Conservation (phyloP, 1,139 yeast species). For the Kurtzmaniella quercitrusa region DNA sequence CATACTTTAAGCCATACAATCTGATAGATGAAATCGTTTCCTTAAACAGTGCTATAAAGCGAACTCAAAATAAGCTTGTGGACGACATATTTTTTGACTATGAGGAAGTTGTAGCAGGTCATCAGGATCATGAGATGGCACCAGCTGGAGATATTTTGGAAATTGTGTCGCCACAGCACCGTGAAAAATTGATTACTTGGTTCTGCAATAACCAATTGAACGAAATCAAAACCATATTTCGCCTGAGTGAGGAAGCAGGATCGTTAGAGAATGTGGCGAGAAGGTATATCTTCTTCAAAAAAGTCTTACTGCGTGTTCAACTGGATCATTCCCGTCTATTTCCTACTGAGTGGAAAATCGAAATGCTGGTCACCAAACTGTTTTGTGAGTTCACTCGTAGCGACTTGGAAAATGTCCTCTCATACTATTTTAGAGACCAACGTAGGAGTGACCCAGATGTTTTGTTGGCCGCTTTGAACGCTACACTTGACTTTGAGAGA, state of each 20-base stretch:
- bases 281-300: slow-evolving; percentile 76
- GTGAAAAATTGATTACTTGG: slow-evolving; percentile 67
- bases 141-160: slow-evolving; percentile 76
- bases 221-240: slow-evolving; percentile 74
- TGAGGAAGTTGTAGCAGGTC: slow-evolving; percentile 33
- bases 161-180: slow-evolving; percentile 56
- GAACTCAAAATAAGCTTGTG: slow-evolving; percentile 60
- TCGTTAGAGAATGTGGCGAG: slow-evolving; percentile 81
- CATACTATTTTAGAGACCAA: slow-evolving; percentile 21
- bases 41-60: slow-evolving; percentile 58
- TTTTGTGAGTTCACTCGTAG: slow-evolving; percentile 70
- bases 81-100: slow-evolving; percentile 77
- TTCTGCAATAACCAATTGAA: slow-evolving; percentile 65
- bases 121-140: slow-evolving; percentile 27
- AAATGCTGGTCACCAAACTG: slow-evolving; percentile 51
- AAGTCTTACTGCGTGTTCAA: slow-evolving; percentile 60
- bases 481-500: slow-evolving; percentile 55
- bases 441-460: slow-evolving; percentile 37
- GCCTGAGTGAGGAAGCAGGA: slow-evolving; percentile 85
- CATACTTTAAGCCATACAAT: slow-evolving; percentile 76
- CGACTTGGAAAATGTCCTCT: slow-evolving; percentile 50
- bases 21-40: slow-evolving; percentile 79
- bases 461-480: slow-evolving; percentile 56
- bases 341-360: slow-evolving; percentile 71
- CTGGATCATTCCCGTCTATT: slow-evolving; percentile 52